Evolutionary conservation across 768 basidiomycete genomes (phyloP).

Genomic region (Auricularia cornea): DNA sequence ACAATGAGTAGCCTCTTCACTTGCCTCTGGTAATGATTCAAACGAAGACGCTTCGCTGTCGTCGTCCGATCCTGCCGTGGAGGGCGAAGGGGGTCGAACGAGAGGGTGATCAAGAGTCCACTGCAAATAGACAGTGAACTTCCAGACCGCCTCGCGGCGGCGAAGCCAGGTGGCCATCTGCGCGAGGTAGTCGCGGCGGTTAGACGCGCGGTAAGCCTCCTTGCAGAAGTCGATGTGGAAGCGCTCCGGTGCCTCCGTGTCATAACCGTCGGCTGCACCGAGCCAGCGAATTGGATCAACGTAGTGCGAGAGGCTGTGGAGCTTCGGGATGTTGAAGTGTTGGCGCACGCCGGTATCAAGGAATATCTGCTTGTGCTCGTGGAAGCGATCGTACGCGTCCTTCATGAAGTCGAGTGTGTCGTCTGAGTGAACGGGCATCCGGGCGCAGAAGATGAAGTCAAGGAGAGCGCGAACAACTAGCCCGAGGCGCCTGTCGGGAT

Average conservation of each 20-base stretch:
- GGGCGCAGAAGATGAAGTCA: constrained; percentile 28
- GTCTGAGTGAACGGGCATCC: constrained; percentile 20
- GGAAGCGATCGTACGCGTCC: constrained; percentile 18
- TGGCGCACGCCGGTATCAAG: constrained; percentile 15
- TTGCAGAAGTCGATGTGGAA: constrained; percentile 40
- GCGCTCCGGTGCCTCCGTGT: constrained; percentile 28
- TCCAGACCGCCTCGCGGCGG: constrained; percentile 26
- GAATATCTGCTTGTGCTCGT: constrained; percentile 24
- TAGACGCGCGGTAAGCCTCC: constrained; percentile 21
- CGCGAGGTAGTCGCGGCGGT: constrained; percentile 20
- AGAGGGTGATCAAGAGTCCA: constrained; percentile 11
- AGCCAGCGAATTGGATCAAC: constrained; percentile 12
- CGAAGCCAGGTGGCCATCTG: constrained; percentile 36
- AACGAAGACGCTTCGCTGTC: not conserved
- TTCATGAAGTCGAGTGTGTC: constrained; percentile 20
- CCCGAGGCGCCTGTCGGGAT: constrained; percentile 13
- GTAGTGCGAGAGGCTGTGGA: constrained; percentile 26
- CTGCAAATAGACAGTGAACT: constrained; percentile 19
- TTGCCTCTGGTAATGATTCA: not conserved
- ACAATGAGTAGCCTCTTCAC: no score
- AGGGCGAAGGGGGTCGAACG: no score
- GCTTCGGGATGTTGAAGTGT: constrained; percentile 32
- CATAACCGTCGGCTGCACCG: constrained; percentile 26
- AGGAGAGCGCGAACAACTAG: constrained; percentile 19
- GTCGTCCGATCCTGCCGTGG: not conserved